Base-by-base conservation (phyloP, 345 rosid species). In the Citrus australasica region DNA sequence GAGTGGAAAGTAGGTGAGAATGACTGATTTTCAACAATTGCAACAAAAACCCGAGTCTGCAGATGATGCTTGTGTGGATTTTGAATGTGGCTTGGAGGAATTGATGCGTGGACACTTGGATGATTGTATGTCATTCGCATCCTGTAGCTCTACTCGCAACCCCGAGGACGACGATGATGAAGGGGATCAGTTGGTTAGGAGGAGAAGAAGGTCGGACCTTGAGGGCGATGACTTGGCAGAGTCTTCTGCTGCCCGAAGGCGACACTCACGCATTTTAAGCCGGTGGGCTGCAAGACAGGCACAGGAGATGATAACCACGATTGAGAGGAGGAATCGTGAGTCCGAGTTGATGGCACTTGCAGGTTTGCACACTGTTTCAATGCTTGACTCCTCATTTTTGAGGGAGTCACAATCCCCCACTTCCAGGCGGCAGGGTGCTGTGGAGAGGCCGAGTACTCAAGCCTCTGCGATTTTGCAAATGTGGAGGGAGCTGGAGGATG, bases 401-500 rank as follows among this genome's bases (percentile, higher is more conserved):
- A 89, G 95, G 85, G 99, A 93, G 87, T 90, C 98, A 3, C 95
- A 91, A 82, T 88, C 93, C 7, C 90, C 95, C 0, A 74, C 93
- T 72, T 85, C 94, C 0, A 86, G 97, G 81, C 86, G 93, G 83
- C 98, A 92, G 58, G 98, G 92, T 21, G 66, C 83, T 70, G 89
- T 77, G 58, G 99, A 96, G 84, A 86, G 97, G 86, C 98, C 99
- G 0, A 93, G 79, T 67, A 94, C 96, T 77, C 97, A 79, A 80
- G 96, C 99, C 7, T 97, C 99, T 74, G 68, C 94, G 9, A 97
- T 97, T 76, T 64, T 94, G 87, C 98, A 87, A 75, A 94, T 97
- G 99, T 97, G 99, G 99, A 87, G 99, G 86, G 99, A 97, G 88
- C 82, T 97, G 88, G 99, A 97, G 86, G 99, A 97, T 82, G 99